Evolutionary conservation across 345 rosid species (phyloP).

Genomic region (Rhodomyrtus tomentosa): DNA sequence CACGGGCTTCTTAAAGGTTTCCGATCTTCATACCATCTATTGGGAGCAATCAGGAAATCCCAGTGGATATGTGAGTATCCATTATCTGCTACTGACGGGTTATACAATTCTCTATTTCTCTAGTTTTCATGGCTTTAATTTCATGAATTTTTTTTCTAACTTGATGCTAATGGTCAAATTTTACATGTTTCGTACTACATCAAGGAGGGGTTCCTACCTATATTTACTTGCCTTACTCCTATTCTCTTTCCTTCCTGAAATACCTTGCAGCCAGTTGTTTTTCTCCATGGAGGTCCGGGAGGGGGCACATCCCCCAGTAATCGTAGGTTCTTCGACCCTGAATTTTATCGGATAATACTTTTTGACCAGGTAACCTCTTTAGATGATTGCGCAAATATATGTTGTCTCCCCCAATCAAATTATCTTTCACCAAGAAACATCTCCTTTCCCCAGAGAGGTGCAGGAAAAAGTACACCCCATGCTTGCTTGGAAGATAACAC

Average conservation of each 20-base stretch:
- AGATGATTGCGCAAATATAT: not conserved
- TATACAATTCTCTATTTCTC: not conserved
- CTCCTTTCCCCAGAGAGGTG: slow-evolving; percentile 50
- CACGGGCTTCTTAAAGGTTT: slow-evolving; percentile 65
- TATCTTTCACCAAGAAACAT: not conserved
- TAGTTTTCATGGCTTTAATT: not conserved
- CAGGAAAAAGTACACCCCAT: slow-evolving; percentile 94
- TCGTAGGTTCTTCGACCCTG: slow-evolving; percentile 80
- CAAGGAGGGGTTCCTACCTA: not conserved
- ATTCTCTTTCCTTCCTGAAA: not conserved
- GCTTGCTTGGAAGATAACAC: slow-evolving; percentile 93
- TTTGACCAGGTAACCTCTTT: slow-evolving; percentile 67
- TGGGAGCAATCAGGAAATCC: slow-evolving; percentile 97
- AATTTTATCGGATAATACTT: slow-evolving; percentile 64
- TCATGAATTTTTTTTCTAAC: not conserved
- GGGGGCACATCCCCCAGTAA: slow-evolving; percentile 80
- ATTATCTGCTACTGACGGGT: not conserved
- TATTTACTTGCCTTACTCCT: not conserved
- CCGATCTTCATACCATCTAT: slow-evolving; percentile 61
- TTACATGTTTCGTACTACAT: not conserved
- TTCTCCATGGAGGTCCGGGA: slow-evolving; percentile 99
- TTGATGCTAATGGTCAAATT: not conserved
- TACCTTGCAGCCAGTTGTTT: slow-evolving; percentile 69
- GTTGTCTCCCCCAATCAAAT: not conserved
- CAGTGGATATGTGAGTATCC: slow-evolving; percentile 55